Conservation (phyloP, 805 yeast species). For the Tanozyma kutaoensis region DNA sequence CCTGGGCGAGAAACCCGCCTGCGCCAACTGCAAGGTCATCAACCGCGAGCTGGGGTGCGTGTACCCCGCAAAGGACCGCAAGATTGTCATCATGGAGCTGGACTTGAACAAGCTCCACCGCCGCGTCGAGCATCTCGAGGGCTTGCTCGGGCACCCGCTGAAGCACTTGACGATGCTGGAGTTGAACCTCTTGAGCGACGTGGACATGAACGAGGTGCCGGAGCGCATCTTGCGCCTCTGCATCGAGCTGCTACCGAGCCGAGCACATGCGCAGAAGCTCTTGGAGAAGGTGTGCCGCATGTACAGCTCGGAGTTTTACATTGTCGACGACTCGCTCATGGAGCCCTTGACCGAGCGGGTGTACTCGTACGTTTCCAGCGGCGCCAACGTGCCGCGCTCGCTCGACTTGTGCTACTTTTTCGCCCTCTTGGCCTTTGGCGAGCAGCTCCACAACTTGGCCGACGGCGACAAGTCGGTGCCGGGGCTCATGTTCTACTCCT, state of each 20-base stretch:
- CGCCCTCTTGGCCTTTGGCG: conserved; percentile 23
- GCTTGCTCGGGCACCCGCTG: conserved; percentile 1
- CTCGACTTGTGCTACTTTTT: conserved; percentile 17
- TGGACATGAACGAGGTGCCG: conserved; percentile 13
- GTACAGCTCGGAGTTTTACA: conserved; percentile 22
- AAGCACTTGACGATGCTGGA: conserved; percentile 6
- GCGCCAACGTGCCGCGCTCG: no score
- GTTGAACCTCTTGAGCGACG: conserved; percentile 12
- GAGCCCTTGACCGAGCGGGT: no score
- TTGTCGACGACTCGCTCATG: no score
- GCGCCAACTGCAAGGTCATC: conserved; percentile 23
- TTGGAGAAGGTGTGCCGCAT: conserved; percentile 13
- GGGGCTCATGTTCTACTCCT: conserved; percentile 18
- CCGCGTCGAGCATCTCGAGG: conserved; percentile 16
- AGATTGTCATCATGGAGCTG: conserved; percentile 28
- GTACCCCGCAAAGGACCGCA: conserved; percentile 25
- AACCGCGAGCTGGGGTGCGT: conserved; percentile 18
- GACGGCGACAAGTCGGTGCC: conserved; percentile 9
- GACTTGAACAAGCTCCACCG: conserved; percentile 22
- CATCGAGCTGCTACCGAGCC: conserved; percentile 10
- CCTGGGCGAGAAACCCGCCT: conserved; percentile 27
- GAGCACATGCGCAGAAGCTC: conserved; percentile 8
- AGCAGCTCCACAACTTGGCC: conserved; percentile 13
- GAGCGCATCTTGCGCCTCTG: conserved; percentile 10
- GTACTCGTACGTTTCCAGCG: no score